These are phyloP conservation scores for Microstegium vimineum DNA, from an alignment of 176 grass and related monocot genomes.

Conservation along the genomic window DNA sequence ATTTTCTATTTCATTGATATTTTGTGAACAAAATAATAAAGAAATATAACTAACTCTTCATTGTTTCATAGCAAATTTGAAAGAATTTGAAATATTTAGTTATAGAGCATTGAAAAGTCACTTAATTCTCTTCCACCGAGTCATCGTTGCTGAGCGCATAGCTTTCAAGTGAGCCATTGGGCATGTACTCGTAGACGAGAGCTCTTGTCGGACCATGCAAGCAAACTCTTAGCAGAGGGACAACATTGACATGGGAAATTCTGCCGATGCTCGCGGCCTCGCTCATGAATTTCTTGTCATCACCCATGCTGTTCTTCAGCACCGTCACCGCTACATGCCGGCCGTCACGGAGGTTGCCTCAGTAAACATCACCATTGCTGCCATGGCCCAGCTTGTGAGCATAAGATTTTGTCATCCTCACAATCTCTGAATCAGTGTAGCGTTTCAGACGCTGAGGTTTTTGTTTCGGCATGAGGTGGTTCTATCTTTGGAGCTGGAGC, in stretches of 20 bases:
- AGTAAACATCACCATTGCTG: conserved; percentile 29
- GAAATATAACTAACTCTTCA: too few relatives aligned
- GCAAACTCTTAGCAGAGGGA: conserved; percentile 47
- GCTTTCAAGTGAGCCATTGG: conserved; percentile 29
- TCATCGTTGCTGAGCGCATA: conserved; percentile 12
- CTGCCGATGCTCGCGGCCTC: conserved; percentile 40
- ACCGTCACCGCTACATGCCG: too few relatives aligned
- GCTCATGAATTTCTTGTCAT: conserved; percentile 43
- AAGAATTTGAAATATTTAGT: too few relatives aligned
- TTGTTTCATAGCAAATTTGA: too few relatives aligned
- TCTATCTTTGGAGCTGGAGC: conserved; percentile 26
- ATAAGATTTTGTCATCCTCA: conserved; percentile 37
- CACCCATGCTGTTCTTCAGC: conserved; percentile 18
- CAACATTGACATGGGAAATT: conserved; percentile 48
- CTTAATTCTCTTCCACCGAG: not conserved
- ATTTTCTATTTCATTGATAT: too few relatives aligned
- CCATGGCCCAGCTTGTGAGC: conserved; percentile 42
- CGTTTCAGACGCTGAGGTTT: too few relatives aligned
- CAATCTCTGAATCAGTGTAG: conserved; percentile 44
- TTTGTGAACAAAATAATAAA: too few relatives aligned
- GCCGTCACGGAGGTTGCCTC: conserved; percentile 8
- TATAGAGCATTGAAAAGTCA: too few relatives aligned
- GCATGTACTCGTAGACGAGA: conserved; percentile 60
- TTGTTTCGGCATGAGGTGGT: not conserved
- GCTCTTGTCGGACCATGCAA: conserved; percentile 40